Percentiles rank a stretch among this genome's conserved stretches.
These are phyloP conservation scores for Agroathelia rolfsii DNA, from an alignment of 1,284 basidiomycete genomes.

Conservation along the genomic window DNA sequence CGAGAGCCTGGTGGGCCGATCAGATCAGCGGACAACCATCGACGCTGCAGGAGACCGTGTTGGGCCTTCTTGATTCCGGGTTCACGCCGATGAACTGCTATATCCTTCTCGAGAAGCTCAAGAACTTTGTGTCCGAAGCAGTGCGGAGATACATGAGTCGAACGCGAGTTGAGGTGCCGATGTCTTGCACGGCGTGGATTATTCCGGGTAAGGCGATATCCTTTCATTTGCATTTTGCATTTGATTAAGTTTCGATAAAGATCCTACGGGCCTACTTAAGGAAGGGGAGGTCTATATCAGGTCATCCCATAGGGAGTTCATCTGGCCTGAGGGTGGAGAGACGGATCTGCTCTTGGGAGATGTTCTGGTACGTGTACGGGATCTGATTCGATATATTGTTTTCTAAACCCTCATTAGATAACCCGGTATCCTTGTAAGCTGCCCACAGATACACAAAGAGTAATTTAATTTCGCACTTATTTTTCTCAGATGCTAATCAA, in stretches of 20 bases:
- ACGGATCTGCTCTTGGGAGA: slow-evolving; percentile 34
- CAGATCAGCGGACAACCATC: slow-evolving; percentile 41
- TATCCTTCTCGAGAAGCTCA: slow-evolving; percentile 34
- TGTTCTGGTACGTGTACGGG: slow-evolving; percentile 21
- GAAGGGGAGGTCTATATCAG: slow-evolving; percentile 37
- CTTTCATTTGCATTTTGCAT: slow-evolving; percentile 1
- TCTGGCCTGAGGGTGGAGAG: slow-evolving; percentile 25
- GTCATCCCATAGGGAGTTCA: slow-evolving; percentile 27
- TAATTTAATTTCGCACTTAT: slow-evolving; percentile 12
- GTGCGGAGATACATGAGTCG: slow-evolving; percentile 25
- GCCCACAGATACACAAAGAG: slow-evolving; percentile 44
- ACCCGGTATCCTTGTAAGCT: slow-evolving; percentile 45
- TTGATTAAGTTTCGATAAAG: slow-evolving; percentile 17
- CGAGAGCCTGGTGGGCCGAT: slow-evolving; percentile 42
- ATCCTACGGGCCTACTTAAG: slow-evolving; percentile 31
- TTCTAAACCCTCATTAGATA: slow-evolving; percentile 15
- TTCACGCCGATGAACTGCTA: slow-evolving; percentile 32
- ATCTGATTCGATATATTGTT: background rate
- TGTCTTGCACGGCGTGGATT: slow-evolving; percentile 38
- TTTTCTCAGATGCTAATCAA: slow-evolving; percentile 3
- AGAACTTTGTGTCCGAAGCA: slow-evolving; percentile 25
- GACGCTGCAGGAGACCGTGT: slow-evolving; percentile 38
- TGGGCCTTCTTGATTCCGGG: slow-evolving; percentile 35
- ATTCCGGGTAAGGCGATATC: slow-evolving; percentile 30
- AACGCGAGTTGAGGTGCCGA: slow-evolving; percentile 34